A percentile compares a stretch with the other conserved stretches of the same genome.
Conservation (phyloP, 225 moss, liverwort and hornwort genomes). For the Bryoerythrophyllum caledonicum region DNA sequence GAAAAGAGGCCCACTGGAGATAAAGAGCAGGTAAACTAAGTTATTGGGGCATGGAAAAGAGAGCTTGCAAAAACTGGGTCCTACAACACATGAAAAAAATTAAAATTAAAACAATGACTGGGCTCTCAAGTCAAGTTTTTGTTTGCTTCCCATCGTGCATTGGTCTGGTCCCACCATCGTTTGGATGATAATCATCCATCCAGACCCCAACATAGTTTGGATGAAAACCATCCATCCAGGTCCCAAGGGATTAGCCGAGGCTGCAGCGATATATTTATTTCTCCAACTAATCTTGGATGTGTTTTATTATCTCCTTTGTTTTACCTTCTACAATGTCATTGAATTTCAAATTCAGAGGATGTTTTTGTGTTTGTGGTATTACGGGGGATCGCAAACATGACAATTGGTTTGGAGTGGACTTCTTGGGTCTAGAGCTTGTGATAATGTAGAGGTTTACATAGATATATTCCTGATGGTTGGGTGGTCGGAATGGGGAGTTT, state of each 20-base stretch:
- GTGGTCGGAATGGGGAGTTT: no score
- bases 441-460: no score
- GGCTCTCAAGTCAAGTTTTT: conserved; percentile 28
- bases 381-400: no score
- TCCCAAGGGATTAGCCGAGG: background rate
- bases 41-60: background rate
- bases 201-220: background rate
- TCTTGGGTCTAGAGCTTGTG: no score
- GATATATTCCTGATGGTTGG: no score
- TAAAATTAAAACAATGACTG: background rate
- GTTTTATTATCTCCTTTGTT: no score
- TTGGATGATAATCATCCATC: background rate
- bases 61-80: background rate
- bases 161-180: background rate
- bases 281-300: background rate
- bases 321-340: no score
- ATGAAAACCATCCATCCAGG: background rate
- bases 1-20: conserved; percentile 3
- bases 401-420: no score
- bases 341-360: no score
- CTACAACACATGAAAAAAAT: background rate
- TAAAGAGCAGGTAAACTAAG: conserved; percentile 7
- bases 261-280: no score
- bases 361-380: no score
- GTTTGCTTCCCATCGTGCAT: conserved; percentile 30